Base-by-base conservation (phyloP, 2,329 filamentous ascomycete species). In the Monosporascus sp. region DNA sequence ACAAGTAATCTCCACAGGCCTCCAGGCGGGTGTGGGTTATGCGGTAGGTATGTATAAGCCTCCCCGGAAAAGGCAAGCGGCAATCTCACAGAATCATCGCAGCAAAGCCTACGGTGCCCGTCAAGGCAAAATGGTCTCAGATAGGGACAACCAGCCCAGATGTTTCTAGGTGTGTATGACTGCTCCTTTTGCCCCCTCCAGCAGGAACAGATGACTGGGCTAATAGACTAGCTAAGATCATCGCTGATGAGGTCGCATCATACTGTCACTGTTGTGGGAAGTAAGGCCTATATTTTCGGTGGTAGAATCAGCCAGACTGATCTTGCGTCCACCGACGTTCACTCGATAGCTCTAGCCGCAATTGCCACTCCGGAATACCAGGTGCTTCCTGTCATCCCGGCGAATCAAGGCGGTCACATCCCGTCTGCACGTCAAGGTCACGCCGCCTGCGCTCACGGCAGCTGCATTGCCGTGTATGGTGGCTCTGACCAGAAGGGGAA, bases 281-380 rank as follows among this genome's bases (percentile, higher is more conserved):
- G 76, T 50, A 76, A 77, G 57, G 78, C 78, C 31, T 81, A 81
- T 62, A 75, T 83, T 51, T 82, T 82, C 56, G 79, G 80, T 7
- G 80, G 80, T 50, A 71, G 75, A 60, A 66, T 59, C 1, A 61
- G 65, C 44, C 62, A 60, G 41, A 61, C 71, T 55, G 55, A 69
- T 53, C 68, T 80, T 26, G 78, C 77, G 35, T 71, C 73, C 51
- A 78, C 78, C 61, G 73, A 75, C 51, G 73, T 83, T 49, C 76
- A 82, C 58, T 72, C 77, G 22, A 65, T 83, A 50, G 76, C 79
- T 14, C 63, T 83, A 2, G 76, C 79, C 0, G 69, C 71, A 14
- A 69, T 50, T 37, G 22, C 74, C 40, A 53, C 61, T 18, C 60
- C 65, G 14, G 60, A 70, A 24, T 71, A 74, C 51, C 59, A 65